Evolutionary conservation across 345 rosid genomes (phyloP), one percentile per base, ranked within the genome.

Genomic region (rapeseed (Brassica napus)): DNA sequence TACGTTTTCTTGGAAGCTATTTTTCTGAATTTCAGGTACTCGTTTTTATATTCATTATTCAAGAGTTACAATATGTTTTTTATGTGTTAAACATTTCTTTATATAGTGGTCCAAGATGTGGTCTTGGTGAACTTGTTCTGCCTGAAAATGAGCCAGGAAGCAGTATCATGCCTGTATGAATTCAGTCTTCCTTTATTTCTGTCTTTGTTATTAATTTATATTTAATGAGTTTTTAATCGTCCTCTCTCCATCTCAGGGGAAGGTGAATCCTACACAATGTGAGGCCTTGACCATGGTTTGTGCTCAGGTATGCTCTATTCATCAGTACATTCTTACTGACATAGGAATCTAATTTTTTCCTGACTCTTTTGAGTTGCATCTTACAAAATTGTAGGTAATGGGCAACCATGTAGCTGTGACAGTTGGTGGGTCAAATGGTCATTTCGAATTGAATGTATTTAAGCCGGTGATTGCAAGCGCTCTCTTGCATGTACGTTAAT

Each of bases 141-240:
- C 98, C 98, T 80, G 98, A 94, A 90, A 94, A 94, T 79, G 98
- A 94, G 87, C 98, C 97, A 18, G 98, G 98, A 76, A 94, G 98
- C 91, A 94, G 98, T 83, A 94, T 92, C 74, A 94, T 94, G 98
- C 98, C 98, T 54, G 98, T 94, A 90, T 72, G 80, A 14, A 72
- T 69, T 30, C 83, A 42, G 23, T 75, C 55, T 69, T 62, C 66
- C 39, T 54, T 39, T 72, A 16, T 58, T 76, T 24, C 74, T 65
- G 47, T 65, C 78, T 28, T 28, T 52, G 21, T 68, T 61, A 55
- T 4, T 34, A 18, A 18, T 28, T 49, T 76, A 23, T 74, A 31
- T 55, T 70, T 1, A 59, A 15, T 69, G 52, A 71, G 34, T 18
- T 8, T 78, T 83, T 59, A 66, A 55, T 34, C 61, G 15, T 24